Evolutionary conservation across 2,329 filamentous ascomycete genomes (phyloP).

Genomic region (Hymenoscyphus infarciens): DNA sequence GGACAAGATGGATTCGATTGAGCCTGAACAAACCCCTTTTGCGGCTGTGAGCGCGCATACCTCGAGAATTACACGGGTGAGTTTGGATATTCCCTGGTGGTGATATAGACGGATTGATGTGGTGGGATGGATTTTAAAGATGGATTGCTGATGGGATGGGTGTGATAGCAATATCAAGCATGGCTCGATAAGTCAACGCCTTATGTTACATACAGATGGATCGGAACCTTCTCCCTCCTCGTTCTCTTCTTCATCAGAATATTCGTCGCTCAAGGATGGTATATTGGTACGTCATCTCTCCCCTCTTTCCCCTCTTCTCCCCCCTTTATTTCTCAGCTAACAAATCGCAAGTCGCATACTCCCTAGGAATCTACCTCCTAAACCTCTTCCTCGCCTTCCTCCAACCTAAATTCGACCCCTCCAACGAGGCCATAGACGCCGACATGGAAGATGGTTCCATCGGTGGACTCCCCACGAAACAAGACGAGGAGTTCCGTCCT

Average conservation of each 20-base stretch:
- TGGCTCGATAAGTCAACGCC: constrained; percentile 93
- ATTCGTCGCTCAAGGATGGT: constrained; percentile 93
- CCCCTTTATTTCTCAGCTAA: not conserved
- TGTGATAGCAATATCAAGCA: constrained; percentile 78
- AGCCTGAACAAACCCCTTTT: constrained; percentile 89
- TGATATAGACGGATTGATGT: not conserved
- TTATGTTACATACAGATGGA: constrained; percentile 85
- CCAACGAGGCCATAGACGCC: constrained; percentile 83
- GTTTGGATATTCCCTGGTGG: constrained; percentile 33
- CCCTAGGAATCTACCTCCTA: constrained; percentile 95
- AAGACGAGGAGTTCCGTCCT: constrained; percentile 95
- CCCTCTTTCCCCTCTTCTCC: constrained; percentile 17
- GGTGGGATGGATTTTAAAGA: not conserved
- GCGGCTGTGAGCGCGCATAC: constrained; percentile 85
- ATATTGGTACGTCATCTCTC: constrained; percentile 67
- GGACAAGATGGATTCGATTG: constrained; percentile 71
- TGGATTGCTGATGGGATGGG: constrained; percentile 19
- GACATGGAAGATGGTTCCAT: constrained; percentile 92
- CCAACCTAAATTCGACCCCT: constrained; percentile 97
- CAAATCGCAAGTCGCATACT: constrained; percentile 78
- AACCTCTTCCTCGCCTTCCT: constrained; percentile 99
- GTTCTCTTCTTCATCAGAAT: constrained; percentile 85
- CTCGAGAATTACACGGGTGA: constrained; percentile 66
- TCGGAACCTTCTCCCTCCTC: constrained; percentile 72
- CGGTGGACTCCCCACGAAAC: constrained; percentile 82